Conservation (phyloP, 139 green algal species). For the Micractinium sp. region DNA sequence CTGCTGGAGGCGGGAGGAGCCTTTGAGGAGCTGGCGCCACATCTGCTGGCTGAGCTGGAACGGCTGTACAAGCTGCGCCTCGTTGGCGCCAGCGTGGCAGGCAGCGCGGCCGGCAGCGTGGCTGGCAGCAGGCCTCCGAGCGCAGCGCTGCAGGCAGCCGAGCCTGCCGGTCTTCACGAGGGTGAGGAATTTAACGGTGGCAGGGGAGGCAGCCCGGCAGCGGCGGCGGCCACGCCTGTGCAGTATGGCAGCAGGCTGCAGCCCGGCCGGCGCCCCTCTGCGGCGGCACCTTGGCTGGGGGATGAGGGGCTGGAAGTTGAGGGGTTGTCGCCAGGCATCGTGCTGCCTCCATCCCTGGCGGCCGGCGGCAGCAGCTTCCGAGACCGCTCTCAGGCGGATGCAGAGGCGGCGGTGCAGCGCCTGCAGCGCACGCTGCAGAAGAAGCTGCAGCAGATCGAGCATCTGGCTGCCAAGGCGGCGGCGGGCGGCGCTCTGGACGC, state of each 20-base stretch:
- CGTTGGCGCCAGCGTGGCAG: not conserved
- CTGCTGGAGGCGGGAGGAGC: constrained; percentile 61
- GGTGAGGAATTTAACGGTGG: not conserved
- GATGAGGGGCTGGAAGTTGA: not conserved
- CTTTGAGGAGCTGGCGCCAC: constrained; percentile 54
- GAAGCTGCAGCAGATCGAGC: constrained; percentile 87
- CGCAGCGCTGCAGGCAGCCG: not conserved
- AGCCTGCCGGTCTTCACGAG: not conserved
- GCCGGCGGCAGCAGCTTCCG: constrained; percentile 35
- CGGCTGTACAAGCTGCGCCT: constrained; percentile 40
- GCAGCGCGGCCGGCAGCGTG: not conserved
- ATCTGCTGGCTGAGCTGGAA: constrained; percentile 75
- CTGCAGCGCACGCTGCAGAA: constrained; percentile 71
- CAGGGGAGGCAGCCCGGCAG: not conserved
- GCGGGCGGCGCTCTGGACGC: constrained; percentile 61
- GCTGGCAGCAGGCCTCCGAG: constrained; percentile 28
- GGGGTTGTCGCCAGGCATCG: not conserved
- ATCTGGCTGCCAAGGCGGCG: constrained; percentile 45
- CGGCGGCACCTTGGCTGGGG: constrained; percentile 2
- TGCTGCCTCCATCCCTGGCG: not conserved
- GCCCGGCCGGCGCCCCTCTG: constrained; percentile 48
- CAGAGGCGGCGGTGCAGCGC: constrained; percentile 33
- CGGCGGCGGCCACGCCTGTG: not conserved
- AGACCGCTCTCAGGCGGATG: not conserved
- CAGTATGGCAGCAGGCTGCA: constrained; percentile 38